A percentile compares a stretch with the other conserved stretches of the same genome.
Evolutionary conservation across 2,329 filamentous ascomycete genomes (phyloP).

Genomic region (Dothideomycetes sp.): DNA sequence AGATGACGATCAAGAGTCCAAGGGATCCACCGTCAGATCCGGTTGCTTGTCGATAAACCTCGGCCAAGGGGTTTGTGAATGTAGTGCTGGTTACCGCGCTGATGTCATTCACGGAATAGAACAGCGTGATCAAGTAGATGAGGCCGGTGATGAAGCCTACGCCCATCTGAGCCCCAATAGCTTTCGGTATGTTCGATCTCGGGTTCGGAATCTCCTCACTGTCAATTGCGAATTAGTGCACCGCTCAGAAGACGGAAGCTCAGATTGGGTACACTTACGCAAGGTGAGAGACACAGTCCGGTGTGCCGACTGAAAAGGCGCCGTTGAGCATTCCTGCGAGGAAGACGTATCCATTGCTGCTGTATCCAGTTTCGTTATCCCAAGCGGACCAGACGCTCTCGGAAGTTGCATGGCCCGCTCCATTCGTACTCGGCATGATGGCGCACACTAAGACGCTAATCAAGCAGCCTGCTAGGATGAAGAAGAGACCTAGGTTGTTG

Average conservation of each 20-base stretch:
- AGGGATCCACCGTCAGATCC: conserved; percentile 27
- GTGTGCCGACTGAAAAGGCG: conserved; percentile 53
- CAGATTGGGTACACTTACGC: conserved; percentile 19
- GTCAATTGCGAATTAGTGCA: not conserved
- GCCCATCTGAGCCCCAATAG: conserved; percentile 39
- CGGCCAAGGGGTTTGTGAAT: conserved; percentile 45
- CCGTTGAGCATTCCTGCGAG: conserved; percentile 55
- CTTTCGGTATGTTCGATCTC: conserved; percentile 42
- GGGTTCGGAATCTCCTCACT: conserved; percentile 49
- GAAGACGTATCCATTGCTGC: conserved; percentile 47
- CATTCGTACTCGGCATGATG: conserved; percentile 40
- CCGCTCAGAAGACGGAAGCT: not conserved
- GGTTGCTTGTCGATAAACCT: conserved; percentile 48
- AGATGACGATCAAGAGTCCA: conserved; percentile 35
- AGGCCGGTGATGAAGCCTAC: conserved; percentile 44
- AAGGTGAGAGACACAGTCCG: conserved; percentile 56
- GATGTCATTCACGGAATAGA: conserved; percentile 51
- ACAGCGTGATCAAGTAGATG: conserved; percentile 23
- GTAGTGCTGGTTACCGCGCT: conserved; percentile 40
- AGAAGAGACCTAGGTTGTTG: conserved; percentile 43
- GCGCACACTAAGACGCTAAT: conserved; percentile 45
- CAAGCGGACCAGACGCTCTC: conserved; percentile 32
- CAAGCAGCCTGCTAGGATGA: conserved; percentile 43
- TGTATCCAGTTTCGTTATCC: conserved; percentile 30
- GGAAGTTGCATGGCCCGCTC: conserved; percentile 27